A percentile compares a stretch with the other conserved stretches of the same genome.
These are phyloP conservation scores for Trichoderma sp. DNA, from an alignment of 2,329 filamentous ascomycete species.

Conservation along the genomic window DNA sequence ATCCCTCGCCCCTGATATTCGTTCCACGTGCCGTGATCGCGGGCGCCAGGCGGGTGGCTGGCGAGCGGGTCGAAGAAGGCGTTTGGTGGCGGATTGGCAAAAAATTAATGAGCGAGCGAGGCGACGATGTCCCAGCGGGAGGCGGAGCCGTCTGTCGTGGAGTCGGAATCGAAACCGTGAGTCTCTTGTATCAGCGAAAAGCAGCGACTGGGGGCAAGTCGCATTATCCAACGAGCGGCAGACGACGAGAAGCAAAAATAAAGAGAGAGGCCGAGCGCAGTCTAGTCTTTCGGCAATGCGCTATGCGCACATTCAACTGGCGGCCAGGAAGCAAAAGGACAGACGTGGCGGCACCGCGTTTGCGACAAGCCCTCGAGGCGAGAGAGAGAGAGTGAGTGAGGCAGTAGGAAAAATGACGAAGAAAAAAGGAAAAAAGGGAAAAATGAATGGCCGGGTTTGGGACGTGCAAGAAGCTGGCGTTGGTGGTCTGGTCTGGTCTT, in stretches of 20 bases:
- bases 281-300: neutral
- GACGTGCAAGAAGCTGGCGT: slow-evolving; percentile 11
- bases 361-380: neutral
- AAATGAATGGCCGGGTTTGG: slow-evolving; percentile 15
- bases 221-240: slow-evolving; percentile 24
- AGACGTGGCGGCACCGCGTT: neutral
- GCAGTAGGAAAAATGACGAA: neutral
- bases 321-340: neutral
- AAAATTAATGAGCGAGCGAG: neutral
- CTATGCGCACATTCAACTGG: slow-evolving; percentile 1
- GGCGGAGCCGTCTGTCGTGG: neutral
- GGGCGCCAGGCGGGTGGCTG: slow-evolving; percentile 17
- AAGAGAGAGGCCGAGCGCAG: neutral
- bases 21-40: slow-evolving; percentile 12
- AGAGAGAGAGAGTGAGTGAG: neutral
- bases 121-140: neutral
- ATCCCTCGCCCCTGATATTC: slow-evolving; percentile 5
- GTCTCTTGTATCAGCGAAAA: neutral
- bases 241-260: neutral
- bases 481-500: slow-evolving; percentile 12
- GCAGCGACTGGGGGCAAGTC: neutral
- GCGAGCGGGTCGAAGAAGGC: slow-evolving; percentile 9
- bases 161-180: neutral
- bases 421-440: neutral
- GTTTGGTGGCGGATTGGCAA: slow-evolving; percentile 5